Evolutionary conservation across 352 stramenopile genomes (phyloP).

Genomic region (Phytophthora cactorum): DNA sequence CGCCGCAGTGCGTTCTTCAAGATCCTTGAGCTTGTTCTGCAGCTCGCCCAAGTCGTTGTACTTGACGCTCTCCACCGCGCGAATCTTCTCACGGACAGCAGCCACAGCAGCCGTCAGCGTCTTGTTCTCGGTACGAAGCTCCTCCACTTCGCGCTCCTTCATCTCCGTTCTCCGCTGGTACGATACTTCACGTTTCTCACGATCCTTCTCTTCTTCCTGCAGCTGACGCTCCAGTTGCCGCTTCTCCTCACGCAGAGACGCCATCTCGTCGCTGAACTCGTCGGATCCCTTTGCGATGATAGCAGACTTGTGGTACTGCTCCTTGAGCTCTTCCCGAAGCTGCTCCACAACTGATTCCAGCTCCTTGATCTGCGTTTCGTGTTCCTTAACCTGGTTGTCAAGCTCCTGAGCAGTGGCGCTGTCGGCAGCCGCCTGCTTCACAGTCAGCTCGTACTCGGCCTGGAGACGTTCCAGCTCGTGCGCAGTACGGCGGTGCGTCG

Average conservation of each 20-base stretch:
- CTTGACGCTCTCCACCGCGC: constrained; percentile 47
- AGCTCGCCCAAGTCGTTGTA: constrained; percentile 48
- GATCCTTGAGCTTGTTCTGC: constrained; percentile 39
- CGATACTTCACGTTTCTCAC: constrained; percentile 45
- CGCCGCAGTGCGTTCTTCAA: constrained; percentile 45
- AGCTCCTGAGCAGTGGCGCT: constrained; percentile 44
- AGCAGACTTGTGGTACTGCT: constrained; percentile 52
- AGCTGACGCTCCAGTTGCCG: constrained; percentile 47
- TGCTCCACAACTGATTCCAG: constrained; percentile 52
- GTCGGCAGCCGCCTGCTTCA: constrained; percentile 42
- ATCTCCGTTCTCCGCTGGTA: constrained; percentile 49
- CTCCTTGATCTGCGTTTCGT: constrained; percentile 49
- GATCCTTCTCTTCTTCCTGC: constrained; percentile 43
- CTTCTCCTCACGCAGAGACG: constrained; percentile 46
- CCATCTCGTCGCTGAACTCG: constrained; percentile 59
- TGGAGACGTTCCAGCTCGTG: constrained; percentile 56
- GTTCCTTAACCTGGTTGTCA: constrained; percentile 47
- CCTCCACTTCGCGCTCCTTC: constrained; percentile 51
- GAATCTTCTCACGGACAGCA: constrained; percentile 53
- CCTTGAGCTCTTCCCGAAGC: constrained; percentile 51
- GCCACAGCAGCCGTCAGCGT: constrained; percentile 41
- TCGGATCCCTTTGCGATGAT: constrained; percentile 47
- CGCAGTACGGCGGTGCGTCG: constrained; percentile 39
- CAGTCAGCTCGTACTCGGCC: constrained; percentile 49
- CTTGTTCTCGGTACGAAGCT: constrained; percentile 53